Base-by-base conservation (phyloP, 441 rosid genomes). In the Populus hybrid region DNA sequence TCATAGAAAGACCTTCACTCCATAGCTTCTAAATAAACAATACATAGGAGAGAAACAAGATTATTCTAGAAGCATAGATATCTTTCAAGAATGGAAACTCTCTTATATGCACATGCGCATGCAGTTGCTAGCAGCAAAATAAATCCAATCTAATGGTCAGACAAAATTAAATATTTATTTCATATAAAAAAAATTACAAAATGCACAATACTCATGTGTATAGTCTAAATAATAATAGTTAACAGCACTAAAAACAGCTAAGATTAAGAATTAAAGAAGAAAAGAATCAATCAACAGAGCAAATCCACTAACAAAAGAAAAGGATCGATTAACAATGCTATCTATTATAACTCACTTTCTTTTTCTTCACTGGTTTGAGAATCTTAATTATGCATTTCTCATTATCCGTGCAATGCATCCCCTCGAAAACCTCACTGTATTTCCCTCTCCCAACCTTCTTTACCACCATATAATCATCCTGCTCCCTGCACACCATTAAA, bases 401-500 rank as follows among this genome's bases (percentile, higher is more conserved):
- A 36, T 85, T 86, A 82, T 93, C 88, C 0, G 91, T 92, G 74
- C 91, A 87, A 78, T 94, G 95, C 31, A 97, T 83, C 1, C 99
- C 99, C 82, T 97, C 98, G 40, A 97, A 94, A 12, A 94, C 99
- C 84, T 97, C 99, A 83, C 99, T 94, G 80, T 97, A 97, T 79
- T 97, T 97, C 64, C 98, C 98, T 68, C 98, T 87, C 73, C 99
- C 99, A 9, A 94, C 99, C 84, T 94, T 96, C 88, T 94, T 89
- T 78, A 94, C 97, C 71, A 96, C 99, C 92, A 92, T 98, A 74
- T 96, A 96, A 81, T 93, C 95, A 82, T 96, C 98, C 80, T 96
- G 97, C 77, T 92, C 96, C 84, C 99, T 93, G 87, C 16, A 56
- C 8, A 56, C 23, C 63, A 56, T 56, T 56, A 28, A 28, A 28